Evolutionary conservation across 805 yeast species (phyloP), one percentile per base, ranked within the genome.

Genomic region (Saccharomycopsis selenospora): DNA sequence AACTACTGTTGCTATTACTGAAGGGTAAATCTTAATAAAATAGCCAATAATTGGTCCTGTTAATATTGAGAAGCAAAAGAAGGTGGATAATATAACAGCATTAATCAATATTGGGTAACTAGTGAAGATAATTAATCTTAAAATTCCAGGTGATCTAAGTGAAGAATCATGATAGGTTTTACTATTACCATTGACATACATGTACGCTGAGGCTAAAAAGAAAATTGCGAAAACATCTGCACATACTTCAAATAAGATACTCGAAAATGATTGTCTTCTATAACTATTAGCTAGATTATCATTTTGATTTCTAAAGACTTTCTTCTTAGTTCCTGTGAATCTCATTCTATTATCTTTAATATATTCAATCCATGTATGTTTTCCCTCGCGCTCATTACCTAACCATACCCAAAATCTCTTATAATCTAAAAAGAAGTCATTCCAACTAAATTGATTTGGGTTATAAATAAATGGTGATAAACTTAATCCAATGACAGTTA

Each of bases 371-470:
- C 77, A 72, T 0, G 72, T 65, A 5, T 56, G 58, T 5, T 57
- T 56, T 30, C 49, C 58, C 1, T 60, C 51, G 24, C 60, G 65
- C 3, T 74, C 67, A 58, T 77, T 79, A 23, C 84, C 84, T 48
- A 79, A 61, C 69, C 68, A 65, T 3, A 22, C 17, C 48, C 79
- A 59, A 55, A 66, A 77, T 36, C 64, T 66, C 49, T 66, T 69
- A 60, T 80, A 80, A 61, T 80, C 86, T 40, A 78, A 58, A 57
- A 80, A 78, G 60, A 80, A 80, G 53, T 80, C 85, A 28, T 65
- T 70, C 75, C 80, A 78, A 3, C 76, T 70, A 55, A 77, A 80
- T 56, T 81, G 86, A 56, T 79, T 78, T 0, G 87, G 87, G 59
- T 80, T 80, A 63, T 71, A 80, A 29, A 80, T 55, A 56, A 77